These are phyloP conservation scores for Chytridium lagenaria DNA, from an alignment of 371 early-diverging fungal species.

Conservation along the genomic window DNA sequence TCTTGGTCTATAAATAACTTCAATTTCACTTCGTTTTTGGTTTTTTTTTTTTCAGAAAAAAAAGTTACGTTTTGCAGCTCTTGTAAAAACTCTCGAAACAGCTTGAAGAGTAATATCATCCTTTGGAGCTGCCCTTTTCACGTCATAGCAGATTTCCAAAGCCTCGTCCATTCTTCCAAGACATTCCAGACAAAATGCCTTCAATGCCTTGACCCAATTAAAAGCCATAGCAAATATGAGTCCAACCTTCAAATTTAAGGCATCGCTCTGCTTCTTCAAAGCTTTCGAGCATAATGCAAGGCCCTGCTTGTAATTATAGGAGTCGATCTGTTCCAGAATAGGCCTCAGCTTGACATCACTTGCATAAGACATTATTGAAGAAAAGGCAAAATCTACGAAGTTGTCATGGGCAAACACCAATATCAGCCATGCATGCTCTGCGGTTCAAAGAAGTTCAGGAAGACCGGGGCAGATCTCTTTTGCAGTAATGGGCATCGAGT, in stretches of 20 bases:
- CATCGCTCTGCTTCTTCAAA: constrained; percentile 73
- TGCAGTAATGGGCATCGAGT: background rate
- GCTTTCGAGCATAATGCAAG: constrained; percentile 70
- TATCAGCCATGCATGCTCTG: background rate
- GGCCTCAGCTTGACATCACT: background rate
- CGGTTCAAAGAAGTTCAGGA: background rate
- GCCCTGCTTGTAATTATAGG: constrained; percentile 71
- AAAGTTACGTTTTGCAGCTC: constrained; percentile 69
- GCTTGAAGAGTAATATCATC: constrained; percentile 81
- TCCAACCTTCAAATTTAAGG: constrained; percentile 67
- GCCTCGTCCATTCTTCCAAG: constrained; percentile 75
- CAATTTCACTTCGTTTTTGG: background rate
- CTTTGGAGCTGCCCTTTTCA: constrained; percentile 69
- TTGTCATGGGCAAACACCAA: background rate
- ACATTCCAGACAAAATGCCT: constrained; percentile 76
- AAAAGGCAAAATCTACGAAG: background rate
- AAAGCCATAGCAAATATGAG: background rate
- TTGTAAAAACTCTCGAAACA: constrained; percentile 70
- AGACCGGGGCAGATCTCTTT: background rate
- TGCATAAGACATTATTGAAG: background rate
- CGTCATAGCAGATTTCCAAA: constrained; percentile 68
- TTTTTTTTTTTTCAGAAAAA: no score
- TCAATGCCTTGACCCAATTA: constrained; percentile 69
- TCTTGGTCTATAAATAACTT: constrained; percentile 56
- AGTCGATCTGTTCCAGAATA: constrained; percentile 75